These are phyloP conservation scores for Phytophthora pluvialis DNA, from an alignment of 352 stramenopile genomes.

Conservation along the genomic window DNA sequence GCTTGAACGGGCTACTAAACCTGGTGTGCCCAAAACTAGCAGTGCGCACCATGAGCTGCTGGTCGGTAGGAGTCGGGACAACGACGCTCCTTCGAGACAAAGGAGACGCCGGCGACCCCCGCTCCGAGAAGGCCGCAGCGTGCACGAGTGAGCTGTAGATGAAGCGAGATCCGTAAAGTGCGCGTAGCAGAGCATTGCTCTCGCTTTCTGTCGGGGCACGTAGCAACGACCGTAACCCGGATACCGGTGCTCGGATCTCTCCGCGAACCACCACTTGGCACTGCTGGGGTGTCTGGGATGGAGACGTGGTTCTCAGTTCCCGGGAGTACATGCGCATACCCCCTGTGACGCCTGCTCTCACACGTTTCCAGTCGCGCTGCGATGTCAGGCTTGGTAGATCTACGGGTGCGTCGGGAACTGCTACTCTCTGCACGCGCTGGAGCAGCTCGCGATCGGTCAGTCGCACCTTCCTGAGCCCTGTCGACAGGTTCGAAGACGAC, in stretches of 20 bases:
- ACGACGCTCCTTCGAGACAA: background rate
- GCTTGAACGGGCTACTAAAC: slow-evolving; percentile 1
- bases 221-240: slow-evolving; percentile 28
- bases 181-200: slow-evolving; percentile 31
- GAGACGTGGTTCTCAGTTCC: background rate
- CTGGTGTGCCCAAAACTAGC: slow-evolving; percentile 5
- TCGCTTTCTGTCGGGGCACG: slow-evolving; percentile 36
- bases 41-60: slow-evolving; percentile 30
- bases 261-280: slow-evolving; percentile 30
- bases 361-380: slow-evolving; percentile 25
- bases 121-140: slow-evolving; percentile 9
- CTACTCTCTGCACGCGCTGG: slow-evolving; percentile 25
- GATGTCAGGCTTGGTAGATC: slow-evolving; percentile 14
- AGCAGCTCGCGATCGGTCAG: slow-evolving; percentile 35
- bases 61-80: background rate
- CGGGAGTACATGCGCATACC: slow-evolving; percentile 27
- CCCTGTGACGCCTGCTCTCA: slow-evolving; percentile 5
- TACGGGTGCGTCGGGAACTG: slow-evolving; percentile 16
- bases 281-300: slow-evolving; percentile 7
- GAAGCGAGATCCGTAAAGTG: slow-evolving; percentile 20
- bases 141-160: slow-evolving; percentile 48
- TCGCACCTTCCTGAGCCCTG: slow-evolving; percentile 16
- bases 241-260: slow-evolving; percentile 16
- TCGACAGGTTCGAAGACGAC: slow-evolving; percentile 25
- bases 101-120: slow-evolving; percentile 11